These are phyloP conservation scores for Pelargonium australe DNA, from an alignment of 441 rosid genomes.

Conservation along the genomic window DNA sequence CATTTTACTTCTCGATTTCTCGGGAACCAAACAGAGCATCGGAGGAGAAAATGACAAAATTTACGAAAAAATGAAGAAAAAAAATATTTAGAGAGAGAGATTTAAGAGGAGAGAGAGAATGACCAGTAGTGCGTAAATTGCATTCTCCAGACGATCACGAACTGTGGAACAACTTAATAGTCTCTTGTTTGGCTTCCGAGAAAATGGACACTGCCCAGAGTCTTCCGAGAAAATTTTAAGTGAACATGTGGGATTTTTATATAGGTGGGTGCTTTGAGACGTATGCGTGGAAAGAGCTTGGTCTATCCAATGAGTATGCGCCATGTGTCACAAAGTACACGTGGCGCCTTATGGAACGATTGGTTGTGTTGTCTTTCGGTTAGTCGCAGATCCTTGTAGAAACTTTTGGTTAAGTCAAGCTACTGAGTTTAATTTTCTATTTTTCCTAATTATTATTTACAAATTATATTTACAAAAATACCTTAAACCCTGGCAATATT, in stretches of 20 bases:
- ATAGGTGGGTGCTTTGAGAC: not conserved
- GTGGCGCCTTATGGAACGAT: slow-evolving; percentile 37
- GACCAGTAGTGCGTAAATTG: slow-evolving; percentile 35
- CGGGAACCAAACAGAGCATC: slow-evolving; percentile 1
- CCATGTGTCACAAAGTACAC: slow-evolving; percentile 34
- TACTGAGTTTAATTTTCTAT: not conserved
- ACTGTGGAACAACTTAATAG: slow-evolving; percentile 15
- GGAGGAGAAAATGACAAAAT: slow-evolving; percentile 9
- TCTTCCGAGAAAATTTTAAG: not conserved
- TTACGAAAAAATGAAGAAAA: not conserved
- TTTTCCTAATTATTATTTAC: too few relatives aligned
- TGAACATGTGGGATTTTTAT: not conserved
- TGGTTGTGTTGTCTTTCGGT: slow-evolving; percentile 24
- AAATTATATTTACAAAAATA: too few relatives aligned
- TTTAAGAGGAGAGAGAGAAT: not conserved
- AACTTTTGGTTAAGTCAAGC: slow-evolving; percentile 1
- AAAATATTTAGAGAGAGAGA: not conserved
- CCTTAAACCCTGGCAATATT: too few relatives aligned
- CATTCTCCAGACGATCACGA: slow-evolving; percentile 25
- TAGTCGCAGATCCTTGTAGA: not conserved
- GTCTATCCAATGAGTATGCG: slow-evolving; percentile 23
- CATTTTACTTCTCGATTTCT: slow-evolving; percentile 3
- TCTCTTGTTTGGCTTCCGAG: not conserved
- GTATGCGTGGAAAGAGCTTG: slow-evolving; percentile 17
- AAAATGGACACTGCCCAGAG: slow-evolving; percentile 5